Conservation (phyloP, 2,329 filamentous ascomycete genomes). For the Ramichloridium luteum region DNA sequence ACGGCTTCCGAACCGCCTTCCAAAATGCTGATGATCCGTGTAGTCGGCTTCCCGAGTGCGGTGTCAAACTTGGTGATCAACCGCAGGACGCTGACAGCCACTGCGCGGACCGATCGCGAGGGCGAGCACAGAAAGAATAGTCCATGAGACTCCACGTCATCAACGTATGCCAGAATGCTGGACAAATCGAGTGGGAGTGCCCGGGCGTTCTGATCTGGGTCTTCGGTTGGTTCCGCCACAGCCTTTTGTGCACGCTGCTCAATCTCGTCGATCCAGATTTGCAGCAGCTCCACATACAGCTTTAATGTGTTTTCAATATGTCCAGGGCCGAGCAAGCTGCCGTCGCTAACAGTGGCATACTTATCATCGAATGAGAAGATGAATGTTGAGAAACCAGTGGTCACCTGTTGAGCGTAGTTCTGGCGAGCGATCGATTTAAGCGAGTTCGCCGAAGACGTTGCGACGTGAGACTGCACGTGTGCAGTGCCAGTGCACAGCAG, state of each 20-base stretch:
- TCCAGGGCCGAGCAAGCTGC: constrained; percentile 83
- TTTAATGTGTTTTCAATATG: constrained; percentile 91
- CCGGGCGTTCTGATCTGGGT: constrained; percentile 29
- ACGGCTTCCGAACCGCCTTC: constrained; percentile 81
- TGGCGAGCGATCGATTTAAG: constrained; percentile 91
- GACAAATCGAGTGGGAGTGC: constrained; percentile 57
- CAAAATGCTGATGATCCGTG: constrained; percentile 79
- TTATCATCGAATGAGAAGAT: constrained; percentile 98
- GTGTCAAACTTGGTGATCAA: constrained; percentile 89
- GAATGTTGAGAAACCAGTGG: constrained; percentile 90
- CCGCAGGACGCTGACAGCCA: constrained; percentile 82
- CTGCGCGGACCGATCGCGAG: constrained; percentile 74
- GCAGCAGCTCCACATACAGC: constrained; percentile 82
- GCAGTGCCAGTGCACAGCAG: constrained; percentile 92
- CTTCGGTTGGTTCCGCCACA: constrained; percentile 50
- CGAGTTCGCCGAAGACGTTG: constrained; percentile 79
- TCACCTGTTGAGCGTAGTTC: constrained; percentile 85
- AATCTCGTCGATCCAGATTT: constrained; percentile 97
- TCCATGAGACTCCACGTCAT: constrained; percentile 92
- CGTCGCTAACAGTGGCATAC: constrained; percentile 96
- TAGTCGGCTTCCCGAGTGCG: constrained; percentile 64
- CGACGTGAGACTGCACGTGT: constrained; percentile 86
- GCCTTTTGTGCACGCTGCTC: constrained; percentile 70
- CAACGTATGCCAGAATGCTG: constrained; percentile 81
- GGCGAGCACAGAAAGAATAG: constrained; percentile 96